Evolutionary conservation across 2,329 filamentous ascomycete species (phyloP), one percentile per base, ranked within the genome.

Genomic region (Talaromyces pinophilus): DNA sequence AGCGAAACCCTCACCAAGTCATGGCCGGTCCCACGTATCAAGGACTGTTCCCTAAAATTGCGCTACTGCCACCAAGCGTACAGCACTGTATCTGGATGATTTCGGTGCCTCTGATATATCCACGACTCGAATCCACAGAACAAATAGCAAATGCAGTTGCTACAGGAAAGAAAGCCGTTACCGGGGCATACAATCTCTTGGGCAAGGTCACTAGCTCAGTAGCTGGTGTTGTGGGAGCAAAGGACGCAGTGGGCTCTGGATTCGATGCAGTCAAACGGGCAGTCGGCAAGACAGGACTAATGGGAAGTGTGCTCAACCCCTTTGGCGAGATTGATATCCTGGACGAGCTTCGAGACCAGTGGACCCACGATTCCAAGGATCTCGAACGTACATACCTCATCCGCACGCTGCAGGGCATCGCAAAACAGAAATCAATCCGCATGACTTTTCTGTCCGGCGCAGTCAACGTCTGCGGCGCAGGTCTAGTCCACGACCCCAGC

Each of bases 31-130:
- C 93, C 54, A 98, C 95, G 0, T 99, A 99, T 76, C 95, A 99
- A 78, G 95, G 95, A 42, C 86, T 99, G 28, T 98, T 99, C 80
- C 95, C 95, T 54, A 98, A 97, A 78, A 88, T 99, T 38, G 94
- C 93, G 1, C 90, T 91, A 72, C 82, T 99, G 2, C 95, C 95
- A 0, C 91, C 92, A 0, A 95, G 91, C 72, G 93, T 99, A 10
- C 95, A 99, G 79, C 95, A 99, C 77, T 97, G 94, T 74, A 88
- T 99, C 66, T 95, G 93, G 91, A 96, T 98, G 90, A 79, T 98
- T 11, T 92, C 94, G 0, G 92, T 97, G 5, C 95, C 95, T 0
- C 78, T 98, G 22, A 82, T 98, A 48, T 99, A 98, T 75, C 95
- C 95, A 25, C 88, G 95, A 1, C 82, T 99, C 17, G 95, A 98